Base-by-base conservation (phyloP, 2,329 filamentous ascomycete genomes). In the Botrytis sinoallii region DNA sequence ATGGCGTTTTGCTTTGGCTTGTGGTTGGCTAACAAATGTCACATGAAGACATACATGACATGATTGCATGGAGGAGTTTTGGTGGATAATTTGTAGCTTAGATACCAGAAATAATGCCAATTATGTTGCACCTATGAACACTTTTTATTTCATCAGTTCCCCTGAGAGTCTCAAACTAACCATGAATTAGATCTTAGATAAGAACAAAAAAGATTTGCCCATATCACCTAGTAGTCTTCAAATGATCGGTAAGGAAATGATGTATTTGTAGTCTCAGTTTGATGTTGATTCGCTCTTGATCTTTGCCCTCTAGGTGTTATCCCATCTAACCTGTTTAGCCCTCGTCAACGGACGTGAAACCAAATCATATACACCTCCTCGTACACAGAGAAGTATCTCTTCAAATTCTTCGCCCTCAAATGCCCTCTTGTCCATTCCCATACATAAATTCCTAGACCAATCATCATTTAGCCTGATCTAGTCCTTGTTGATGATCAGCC, bases 1-100 rank as follows among this genome's bases (percentile, higher is more conserved):
- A 60, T 61, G 76, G 78, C 76, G 76, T 78, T 78, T 74, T 74
- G 70, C 32, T 73, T 72, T 42, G 6, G 22, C 10, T 55, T 38
- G 8, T 35, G 57, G 35, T 42, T 60, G 71, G 67, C 65, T 44
- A 20, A 59, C 7, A 55, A 61, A 32, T 71, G 12, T 57, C 66
- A 69, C 38, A 67, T 44, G 55, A 71, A 61, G 60, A 55, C 16
- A 38, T 64, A 32, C n/a, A 71, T 55, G 66, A 60, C 52, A 71
- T 71, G 44, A 70, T 64, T 67, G 20, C 40, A 71, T 71, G 65
- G 46, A 40, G 71, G 71, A 70, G 66, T 70, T 59, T 60, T 52
- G 52, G 22, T 40, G 32, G 38, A 66, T 52, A 38, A 42, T 12
- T n/a, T 70, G 65, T 73, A 73, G 38, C 18, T 48, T 60, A 63